A percentile compares a stretch with the other conserved stretches of the same genome.
Conservation (phyloP, 345 rosid genomes). For the Eucalyptus brandiana region DNA sequence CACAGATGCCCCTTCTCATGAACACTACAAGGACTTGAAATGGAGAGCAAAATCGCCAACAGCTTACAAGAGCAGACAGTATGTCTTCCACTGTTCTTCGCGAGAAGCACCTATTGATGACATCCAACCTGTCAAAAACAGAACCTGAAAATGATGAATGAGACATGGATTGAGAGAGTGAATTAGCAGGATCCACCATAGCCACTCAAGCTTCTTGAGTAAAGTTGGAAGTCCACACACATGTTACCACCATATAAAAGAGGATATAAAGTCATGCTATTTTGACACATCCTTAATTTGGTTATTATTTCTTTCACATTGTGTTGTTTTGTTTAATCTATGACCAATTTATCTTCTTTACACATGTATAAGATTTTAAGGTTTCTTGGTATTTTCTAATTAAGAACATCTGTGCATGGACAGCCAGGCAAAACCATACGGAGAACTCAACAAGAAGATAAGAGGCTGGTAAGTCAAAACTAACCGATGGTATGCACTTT, state of each 20-base stretch:
- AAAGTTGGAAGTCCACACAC: not conserved
- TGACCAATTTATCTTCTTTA: not conserved
- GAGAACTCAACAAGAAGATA: not conserved
- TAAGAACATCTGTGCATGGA: not conserved
- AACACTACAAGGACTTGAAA: not conserved
- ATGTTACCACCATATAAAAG: not conserved
- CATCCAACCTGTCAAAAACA: constrained; percentile 43
- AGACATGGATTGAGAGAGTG: not conserved
- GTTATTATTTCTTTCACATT: not conserved
- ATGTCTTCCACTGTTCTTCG: constrained; percentile 71
- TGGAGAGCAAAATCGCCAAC: not conserved
- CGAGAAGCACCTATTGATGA: constrained; percentile 70
- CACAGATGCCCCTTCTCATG: not conserved
- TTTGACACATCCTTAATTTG: not conserved
- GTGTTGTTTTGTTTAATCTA: not conserved
- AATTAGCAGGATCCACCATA: not conserved
- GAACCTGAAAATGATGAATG: not conserved
- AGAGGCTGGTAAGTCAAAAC: not conserved
- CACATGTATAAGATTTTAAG: not conserved
- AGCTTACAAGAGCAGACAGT: constrained; percentile 69
- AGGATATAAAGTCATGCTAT: not conserved
- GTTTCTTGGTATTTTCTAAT: not conserved
- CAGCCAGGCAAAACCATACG: not conserved
- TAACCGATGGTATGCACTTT: constrained; percentile 54
- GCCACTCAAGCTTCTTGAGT: not conserved